phyloP scores from a whole-genome alignment of 2,329 filamentous ascomycete species.

The Diaporthe citrichinensis region DNA sequence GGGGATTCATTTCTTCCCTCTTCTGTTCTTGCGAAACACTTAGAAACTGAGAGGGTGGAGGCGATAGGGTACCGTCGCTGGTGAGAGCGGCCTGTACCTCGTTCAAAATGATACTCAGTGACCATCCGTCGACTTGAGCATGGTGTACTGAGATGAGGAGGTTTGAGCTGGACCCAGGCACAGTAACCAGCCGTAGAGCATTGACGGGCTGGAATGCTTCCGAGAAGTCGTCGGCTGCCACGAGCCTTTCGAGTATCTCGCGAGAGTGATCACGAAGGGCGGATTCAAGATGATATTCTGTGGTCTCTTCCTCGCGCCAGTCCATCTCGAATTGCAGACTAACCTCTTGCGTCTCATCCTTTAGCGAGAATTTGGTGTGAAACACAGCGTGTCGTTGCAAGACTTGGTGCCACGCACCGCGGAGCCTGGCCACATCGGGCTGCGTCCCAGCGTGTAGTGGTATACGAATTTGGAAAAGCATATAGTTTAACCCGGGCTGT shows the following conservation, averaged over 20 bases:
- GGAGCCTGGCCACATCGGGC: background rate
- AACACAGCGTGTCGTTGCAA: background rate
- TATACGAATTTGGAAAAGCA: background rate
- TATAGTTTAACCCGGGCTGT: background rate
- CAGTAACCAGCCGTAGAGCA: background rate
- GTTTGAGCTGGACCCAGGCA: background rate
- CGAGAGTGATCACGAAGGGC: background rate
- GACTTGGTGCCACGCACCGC: background rate
- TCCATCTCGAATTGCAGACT: background rate
- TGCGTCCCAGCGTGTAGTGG: background rate
- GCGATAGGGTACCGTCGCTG: background rate
- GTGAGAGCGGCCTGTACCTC: background rate
- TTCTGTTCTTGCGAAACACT: constrained; percentile 1
- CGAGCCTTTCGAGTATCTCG: background rate
- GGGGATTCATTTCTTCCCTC: background rate
- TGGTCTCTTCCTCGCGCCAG: background rate
- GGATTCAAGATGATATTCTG: background rate
- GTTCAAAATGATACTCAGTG: background rate
- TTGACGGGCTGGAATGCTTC: background rate
- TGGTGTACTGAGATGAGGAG: background rate
- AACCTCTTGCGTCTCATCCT: constrained; percentile 3
- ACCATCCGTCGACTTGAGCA: background rate
- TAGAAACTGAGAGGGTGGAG: background rate
- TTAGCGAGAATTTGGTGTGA: background rate
- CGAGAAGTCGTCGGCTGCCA: background rate